Conservation (phyloP, 352 stramenopile species). For the Phytophthora constricta region DNA sequence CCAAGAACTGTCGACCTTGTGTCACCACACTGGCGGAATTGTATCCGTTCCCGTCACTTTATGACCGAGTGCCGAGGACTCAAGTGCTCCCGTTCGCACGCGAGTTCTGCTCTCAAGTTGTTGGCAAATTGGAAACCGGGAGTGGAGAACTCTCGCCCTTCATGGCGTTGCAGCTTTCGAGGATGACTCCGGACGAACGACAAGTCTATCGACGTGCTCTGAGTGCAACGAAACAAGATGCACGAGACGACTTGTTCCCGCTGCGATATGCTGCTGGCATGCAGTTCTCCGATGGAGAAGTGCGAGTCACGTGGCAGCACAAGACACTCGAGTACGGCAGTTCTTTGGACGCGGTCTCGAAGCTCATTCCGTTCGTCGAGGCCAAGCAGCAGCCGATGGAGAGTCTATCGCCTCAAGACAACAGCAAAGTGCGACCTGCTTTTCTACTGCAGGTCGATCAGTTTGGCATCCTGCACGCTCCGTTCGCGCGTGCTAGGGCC, state of each 20-base stretch:
- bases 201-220: slow-evolving; percentile 50
- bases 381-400: slow-evolving; percentile 23
- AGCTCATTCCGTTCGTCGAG: slow-evolving; percentile 69
- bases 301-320: slow-evolving; percentile 58
- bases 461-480: slow-evolving; percentile 87
- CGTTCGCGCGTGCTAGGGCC: slow-evolving; percentile 80
- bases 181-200: slow-evolving; percentile 36
- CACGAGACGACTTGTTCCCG: slow-evolving; percentile 75
- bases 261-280: slow-evolving; percentile 83
- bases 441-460: slow-evolving; percentile 88
- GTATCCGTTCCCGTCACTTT: slow-evolving; percentile 88
- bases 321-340: slow-evolving; percentile 75
- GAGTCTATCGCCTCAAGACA: slow-evolving; percentile 1
- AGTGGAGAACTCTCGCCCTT: slow-evolving; percentile 26
- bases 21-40: slow-evolving; percentile 73
- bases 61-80: slow-evolving; percentile 57
- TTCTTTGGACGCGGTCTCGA: slow-evolving; percentile 63
- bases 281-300: slow-evolving; percentile 71
- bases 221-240: slow-evolving; percentile 40
- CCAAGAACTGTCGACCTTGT: slow-evolving; percentile 58
- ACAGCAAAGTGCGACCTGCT: slow-evolving; percentile 29
- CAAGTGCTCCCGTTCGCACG: slow-evolving; percentile 60
- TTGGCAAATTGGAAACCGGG: slow-evolving; percentile 1
- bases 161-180: slow-evolving; percentile 36
- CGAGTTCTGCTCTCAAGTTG: slow-evolving; percentile 32